Base-by-base conservation (phyloP, 495 filamentous ascomycete species). In the Penicillium verhagenii region DNA sequence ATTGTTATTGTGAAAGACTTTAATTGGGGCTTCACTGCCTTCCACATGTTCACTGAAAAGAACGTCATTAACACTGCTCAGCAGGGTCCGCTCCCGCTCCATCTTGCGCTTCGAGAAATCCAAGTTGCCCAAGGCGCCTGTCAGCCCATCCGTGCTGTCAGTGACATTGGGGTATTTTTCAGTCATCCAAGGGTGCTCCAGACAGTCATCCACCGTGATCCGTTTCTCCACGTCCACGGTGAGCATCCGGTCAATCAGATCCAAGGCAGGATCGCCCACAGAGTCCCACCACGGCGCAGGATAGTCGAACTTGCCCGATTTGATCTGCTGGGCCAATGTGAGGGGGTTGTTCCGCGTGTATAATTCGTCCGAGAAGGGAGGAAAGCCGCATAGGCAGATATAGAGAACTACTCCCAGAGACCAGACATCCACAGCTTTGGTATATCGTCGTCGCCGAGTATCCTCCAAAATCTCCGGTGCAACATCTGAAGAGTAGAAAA, bases 391-490 rank as follows among this genome's bases (percentile, higher is more conserved):
- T 13, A 99, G 84, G 66, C 92, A 97, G 59, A 99, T 97, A 71
- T 99, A 99, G 19, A 99, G 82, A n/a, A 97, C 95, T 9, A 99
- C 95, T 11, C 95, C 95, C 14, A 97, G 82, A 0, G 92, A 96
- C 95, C 95, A 99, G 47, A 97, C 79, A 70, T 99, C 95, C 23
- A 97, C 95, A 13, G 93, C 92, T 58, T 91, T 91, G 31, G 91
- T 95, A 70, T 99, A 99, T 65, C 87, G 87, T 44, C 95, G 86
- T 44, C 89, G 81, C 54, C 80, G 83, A 20, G 79, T 81, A 52
- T 88, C 86, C 59, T 91, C 85, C 10, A 99, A 74, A 50, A 99
- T 97, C 65, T 99, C 95, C 2, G 95, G 95, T 0, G 95, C 95
- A 58, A 97, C 95, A 69, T 98, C 89, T 85, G 58, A 7, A 3